These are phyloP conservation scores for Epichloe aotearoae DNA, from an alignment of 2,329 filamentous ascomycete genomes.

Conservation along the genomic window DNA sequence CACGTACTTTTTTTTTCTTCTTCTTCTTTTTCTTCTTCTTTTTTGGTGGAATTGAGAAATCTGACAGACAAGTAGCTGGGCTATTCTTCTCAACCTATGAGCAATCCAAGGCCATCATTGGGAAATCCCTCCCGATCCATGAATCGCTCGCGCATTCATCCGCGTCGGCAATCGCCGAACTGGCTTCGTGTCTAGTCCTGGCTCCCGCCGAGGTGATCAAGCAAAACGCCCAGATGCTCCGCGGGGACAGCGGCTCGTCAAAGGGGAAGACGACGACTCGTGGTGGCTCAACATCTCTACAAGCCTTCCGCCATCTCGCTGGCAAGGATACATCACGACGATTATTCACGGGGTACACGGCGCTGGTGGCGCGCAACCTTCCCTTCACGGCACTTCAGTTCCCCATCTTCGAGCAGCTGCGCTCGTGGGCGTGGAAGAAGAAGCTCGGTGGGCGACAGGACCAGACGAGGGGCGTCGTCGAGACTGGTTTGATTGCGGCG, in stretches of 20 bases:
- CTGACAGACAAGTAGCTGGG: constrained; percentile 39
- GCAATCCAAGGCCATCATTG: constrained; percentile 52
- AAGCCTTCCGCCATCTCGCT: constrained; percentile 34
- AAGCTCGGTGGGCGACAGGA: constrained; percentile 15
- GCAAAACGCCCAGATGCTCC: constrained; percentile 82
- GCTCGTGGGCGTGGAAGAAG: constrained; percentile 35
- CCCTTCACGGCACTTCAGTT: constrained; percentile 85
- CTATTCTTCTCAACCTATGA: constrained; percentile 90
- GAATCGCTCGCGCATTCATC: constrained; percentile 57
- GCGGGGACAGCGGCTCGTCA: constrained; percentile 9
- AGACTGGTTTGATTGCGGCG: constrained; percentile 59
- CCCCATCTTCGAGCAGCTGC: constrained; percentile 67
- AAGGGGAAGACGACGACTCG: constrained; percentile 6
- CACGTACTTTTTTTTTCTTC: no score
- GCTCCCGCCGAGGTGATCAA: constrained; percentile 86
- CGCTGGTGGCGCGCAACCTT: constrained; percentile 68
- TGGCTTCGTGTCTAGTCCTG: constrained; percentile 74
- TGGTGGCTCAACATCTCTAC: constrained; percentile 29
- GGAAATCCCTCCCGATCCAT: constrained; percentile 41
- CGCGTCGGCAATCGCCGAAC: constrained; percentile 65
- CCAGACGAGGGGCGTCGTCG: constrained; percentile 30
- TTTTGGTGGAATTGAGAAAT: no score
- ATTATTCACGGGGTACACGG: constrained; percentile 60
- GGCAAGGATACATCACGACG: constrained; percentile 44
- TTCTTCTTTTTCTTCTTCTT: no score